phyloP scores from a whole-genome alignment of 2,329 filamentous ascomycete species.

The Orbilia blumenaviensis region DNA sequence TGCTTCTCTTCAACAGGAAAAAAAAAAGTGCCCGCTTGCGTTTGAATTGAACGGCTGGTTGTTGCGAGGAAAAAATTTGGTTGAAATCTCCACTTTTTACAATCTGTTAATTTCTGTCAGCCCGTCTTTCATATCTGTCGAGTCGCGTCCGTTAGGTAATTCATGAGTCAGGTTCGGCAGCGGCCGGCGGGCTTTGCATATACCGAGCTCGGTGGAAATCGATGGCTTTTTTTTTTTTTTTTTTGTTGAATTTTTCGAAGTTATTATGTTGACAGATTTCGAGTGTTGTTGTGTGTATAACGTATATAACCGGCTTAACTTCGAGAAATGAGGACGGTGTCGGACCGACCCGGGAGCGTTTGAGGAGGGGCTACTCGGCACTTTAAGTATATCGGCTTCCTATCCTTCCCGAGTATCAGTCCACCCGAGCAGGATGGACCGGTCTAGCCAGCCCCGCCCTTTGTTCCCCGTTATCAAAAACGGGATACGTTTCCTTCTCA shows the following conservation, averaged over 20 bases:
- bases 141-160: neutral
- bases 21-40: too few species aligned
- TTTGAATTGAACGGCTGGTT: neutral
- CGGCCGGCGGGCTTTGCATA: neutral
- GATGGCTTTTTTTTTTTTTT: neutral
- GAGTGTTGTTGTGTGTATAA: too few species aligned
- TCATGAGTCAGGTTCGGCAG: neutral
- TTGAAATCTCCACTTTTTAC: neutral
- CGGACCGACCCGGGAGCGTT: constrained; percentile 11
- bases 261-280: neutral
- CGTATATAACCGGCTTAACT: neutral
- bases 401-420: constrained; percentile 20
- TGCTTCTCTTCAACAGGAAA: too few species aligned
- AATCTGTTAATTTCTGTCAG: too few species aligned
- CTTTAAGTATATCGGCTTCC: constrained; percentile 16
- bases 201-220: constrained; percentile 1
- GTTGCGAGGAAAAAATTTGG: neutral
- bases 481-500: neutral
- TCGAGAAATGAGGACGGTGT: neutral
- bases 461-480: neutral
- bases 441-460: constrained; percentile 3
- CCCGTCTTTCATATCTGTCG: neutral
- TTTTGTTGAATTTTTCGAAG: neutral
- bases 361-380: constrained; percentile 3
- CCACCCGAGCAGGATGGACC: constrained; percentile 8